A percentile compares a stretch with the other conserved stretches of the same genome.
Conservation (phyloP, 257 asterid species). For the Primulina huaijiensis region DNA sequence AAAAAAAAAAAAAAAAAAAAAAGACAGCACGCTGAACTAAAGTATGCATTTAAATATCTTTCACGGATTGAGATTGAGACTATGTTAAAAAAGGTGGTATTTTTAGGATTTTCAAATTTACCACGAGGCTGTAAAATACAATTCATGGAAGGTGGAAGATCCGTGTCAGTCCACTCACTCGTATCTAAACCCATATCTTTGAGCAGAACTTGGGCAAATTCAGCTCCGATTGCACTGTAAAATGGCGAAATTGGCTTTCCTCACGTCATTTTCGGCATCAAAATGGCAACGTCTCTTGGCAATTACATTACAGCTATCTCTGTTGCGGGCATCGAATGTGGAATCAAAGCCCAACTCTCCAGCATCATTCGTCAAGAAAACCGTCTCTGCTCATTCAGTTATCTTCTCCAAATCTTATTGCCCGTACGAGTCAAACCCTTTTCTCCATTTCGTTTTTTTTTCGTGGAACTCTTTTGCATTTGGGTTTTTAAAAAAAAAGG, state of each 20-base stretch:
- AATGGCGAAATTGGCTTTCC: constrained; percentile 31
- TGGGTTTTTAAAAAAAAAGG: too few relatives aligned
- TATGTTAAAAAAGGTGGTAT: too few relatives aligned
- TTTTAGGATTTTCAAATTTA: too few relatives aligned
- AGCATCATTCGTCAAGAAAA: constrained; percentile 51
- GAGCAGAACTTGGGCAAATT: not conserved
- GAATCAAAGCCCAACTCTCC: constrained; percentile 44
- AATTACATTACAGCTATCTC: constrained; percentile 24
- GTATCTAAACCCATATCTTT: not conserved
- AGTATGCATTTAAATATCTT: too few relatives aligned
- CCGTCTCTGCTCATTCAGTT: constrained; percentile 60
- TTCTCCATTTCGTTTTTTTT: not conserved
- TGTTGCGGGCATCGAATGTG: constrained; percentile 31
- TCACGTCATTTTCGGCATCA: constrained; percentile 18
- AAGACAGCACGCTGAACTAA: too few relatives aligned
- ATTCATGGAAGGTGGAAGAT: not conserved
- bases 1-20: too few relatives aligned
- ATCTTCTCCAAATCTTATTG: constrained; percentile 95
- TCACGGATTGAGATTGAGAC: too few relatives aligned
- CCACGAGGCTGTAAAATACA: too few relatives aligned
- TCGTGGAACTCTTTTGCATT: not conserved
- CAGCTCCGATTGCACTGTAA: constrained; percentile 27
- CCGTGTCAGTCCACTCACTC: not conserved
- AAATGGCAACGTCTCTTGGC: constrained; percentile 28
- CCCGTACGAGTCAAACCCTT: constrained; percentile 43